A percentile compares a stretch with the other conserved stretches of the same genome.
These are phyloP conservation scores for Basipetospora sp. DNA, from an alignment of 2,329 filamentous ascomycete species.

Conservation along the genomic window DNA sequence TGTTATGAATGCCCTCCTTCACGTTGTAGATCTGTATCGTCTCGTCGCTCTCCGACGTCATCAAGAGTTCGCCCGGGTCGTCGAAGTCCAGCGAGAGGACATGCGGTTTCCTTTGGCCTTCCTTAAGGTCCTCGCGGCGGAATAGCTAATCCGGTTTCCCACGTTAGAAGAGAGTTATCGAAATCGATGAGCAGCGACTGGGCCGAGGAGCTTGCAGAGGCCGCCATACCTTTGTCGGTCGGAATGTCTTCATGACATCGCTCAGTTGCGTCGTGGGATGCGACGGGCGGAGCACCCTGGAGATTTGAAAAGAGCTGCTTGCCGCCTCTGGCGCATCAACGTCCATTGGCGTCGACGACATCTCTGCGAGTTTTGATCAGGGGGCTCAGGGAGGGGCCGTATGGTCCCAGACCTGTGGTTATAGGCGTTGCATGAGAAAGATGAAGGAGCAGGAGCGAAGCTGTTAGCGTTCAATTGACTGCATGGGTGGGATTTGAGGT, in stretches of 20 bases:
- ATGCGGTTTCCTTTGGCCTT: conserved; percentile 38
- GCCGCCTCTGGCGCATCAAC: conserved; percentile 31
- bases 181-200: too few species aligned
- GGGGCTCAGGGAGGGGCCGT: too few species aligned
- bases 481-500: too few species aligned
- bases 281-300: conserved; percentile 26
- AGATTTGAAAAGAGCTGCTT: conserved; percentile 30
- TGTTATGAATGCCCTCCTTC: conserved; percentile 75
- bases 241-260: conserved; percentile 63
- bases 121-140: conserved; percentile 40
- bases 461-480: too few species aligned
- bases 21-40: conserved; percentile 92
- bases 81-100: conserved; percentile 93
- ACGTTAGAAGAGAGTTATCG: background rate
- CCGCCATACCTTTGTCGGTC: conserved; percentile 59
- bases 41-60: conserved; percentile 85
- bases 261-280: conserved; percentile 45
- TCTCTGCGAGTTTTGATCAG: conserved; percentile 12
- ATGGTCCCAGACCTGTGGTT: too few species aligned
- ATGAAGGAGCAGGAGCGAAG: too few species aligned
- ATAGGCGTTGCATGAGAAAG: too few species aligned
- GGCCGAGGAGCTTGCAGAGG: too few species aligned
- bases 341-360: conserved; percentile 44
- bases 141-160: conserved; percentile 44
- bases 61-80: conserved; percentile 80